These are phyloP conservation scores for Phytophthora boehmeriae DNA, from an alignment of 352 stramenopile species.

Conservation along the genomic window DNA sequence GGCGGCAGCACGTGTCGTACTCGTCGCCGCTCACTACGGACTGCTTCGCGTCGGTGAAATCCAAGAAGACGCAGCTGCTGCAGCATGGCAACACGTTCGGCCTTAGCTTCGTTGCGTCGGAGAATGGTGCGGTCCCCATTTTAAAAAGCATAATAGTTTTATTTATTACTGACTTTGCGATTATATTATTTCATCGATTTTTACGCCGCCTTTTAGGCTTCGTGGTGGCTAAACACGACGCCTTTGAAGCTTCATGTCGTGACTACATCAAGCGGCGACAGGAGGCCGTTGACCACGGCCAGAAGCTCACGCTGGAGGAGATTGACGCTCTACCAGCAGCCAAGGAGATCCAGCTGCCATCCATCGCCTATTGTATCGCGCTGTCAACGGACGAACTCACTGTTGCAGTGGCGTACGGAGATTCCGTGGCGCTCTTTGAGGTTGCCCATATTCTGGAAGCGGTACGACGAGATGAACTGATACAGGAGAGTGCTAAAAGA, in stretches of 20 bases:
- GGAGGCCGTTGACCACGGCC: slow-evolving; percentile 57
- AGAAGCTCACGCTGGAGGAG: slow-evolving; percentile 56
- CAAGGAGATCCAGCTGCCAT: slow-evolving; percentile 44
- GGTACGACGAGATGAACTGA: slow-evolving; percentile 33
- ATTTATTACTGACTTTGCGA: neutral
- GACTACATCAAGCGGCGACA: slow-evolving; percentile 56
- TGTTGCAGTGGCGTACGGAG: slow-evolving; percentile 58
- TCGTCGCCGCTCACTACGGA: slow-evolving; percentile 30
- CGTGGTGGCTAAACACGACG: slow-evolving; percentile 38
- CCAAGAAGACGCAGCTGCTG: slow-evolving; percentile 55
- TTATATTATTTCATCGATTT: slow-evolving; percentile 12
- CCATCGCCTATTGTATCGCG: slow-evolving; percentile 53
- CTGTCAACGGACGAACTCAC: slow-evolving; percentile 59
- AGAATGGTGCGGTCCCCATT: slow-evolving; percentile 28
- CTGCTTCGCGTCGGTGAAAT: slow-evolving; percentile 37
- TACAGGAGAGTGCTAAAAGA: slow-evolving; percentile 2
- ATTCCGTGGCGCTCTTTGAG: slow-evolving; percentile 59
- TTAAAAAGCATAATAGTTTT: slow-evolving; percentile 9
- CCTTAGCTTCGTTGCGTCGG: slow-evolving; percentile 53
- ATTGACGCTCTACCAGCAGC: slow-evolving; percentile 40
- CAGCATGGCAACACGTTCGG: slow-evolving; percentile 68
- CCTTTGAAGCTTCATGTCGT: slow-evolving; percentile 34
- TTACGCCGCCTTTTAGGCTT: slow-evolving; percentile 38
- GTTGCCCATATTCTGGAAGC: slow-evolving; percentile 54
- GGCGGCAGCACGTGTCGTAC: slow-evolving; percentile 53